phyloP scores from a whole-genome alignment of 352 stramenopile species.

The Phytophthora macrochlamydospora region DNA sequence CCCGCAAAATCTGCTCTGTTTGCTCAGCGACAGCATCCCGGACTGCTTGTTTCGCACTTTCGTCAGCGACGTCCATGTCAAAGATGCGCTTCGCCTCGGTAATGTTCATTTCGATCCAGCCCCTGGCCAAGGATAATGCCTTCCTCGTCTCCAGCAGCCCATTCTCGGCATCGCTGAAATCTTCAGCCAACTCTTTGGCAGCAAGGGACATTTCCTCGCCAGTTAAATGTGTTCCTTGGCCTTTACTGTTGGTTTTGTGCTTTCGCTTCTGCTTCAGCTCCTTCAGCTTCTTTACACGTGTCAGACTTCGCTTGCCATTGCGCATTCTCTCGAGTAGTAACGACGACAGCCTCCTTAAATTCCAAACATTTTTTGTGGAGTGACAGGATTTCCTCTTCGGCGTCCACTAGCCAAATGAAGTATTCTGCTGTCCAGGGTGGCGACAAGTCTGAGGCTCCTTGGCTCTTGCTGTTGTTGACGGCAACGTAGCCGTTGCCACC shows the following conservation, averaged over 20 bases:
- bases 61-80: slow-evolving; percentile 28
- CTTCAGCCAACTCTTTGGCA: slow-evolving; percentile 58
- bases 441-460: slow-evolving; percentile 37
- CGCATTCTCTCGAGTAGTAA: slow-evolving; percentile 42
- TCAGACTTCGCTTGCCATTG: slow-evolving; percentile 49
- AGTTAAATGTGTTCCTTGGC: slow-evolving; percentile 18
- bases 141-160: slow-evolving; percentile 41
- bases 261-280: slow-evolving; percentile 51
- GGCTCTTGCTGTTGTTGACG: slow-evolving; percentile 28
- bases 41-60: slow-evolving; percentile 31
- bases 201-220: slow-evolving; percentile 29
- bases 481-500: slow-evolving; percentile 52
- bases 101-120: slow-evolving; percentile 52
- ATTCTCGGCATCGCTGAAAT: slow-evolving; percentile 53
- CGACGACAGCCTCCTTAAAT: slow-evolving; percentile 39
- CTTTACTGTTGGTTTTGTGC: slow-evolving; percentile 25
- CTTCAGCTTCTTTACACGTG: slow-evolving; percentile 58
- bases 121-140: slow-evolving; percentile 45
- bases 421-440: slow-evolving; percentile 77
- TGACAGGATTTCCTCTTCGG: slow-evolving; percentile 55
- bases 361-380: slow-evolving; percentile 47
- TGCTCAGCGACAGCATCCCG: slow-evolving; percentile 34
- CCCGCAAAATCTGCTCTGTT: slow-evolving; percentile 32
- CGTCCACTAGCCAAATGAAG: slow-evolving; percentile 63
- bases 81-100: slow-evolving; percentile 49